These are phyloP conservation scores for Colletotrichum sp. DNA, from an alignment of 2,329 filamentous ascomycete genomes.

Conservation along the genomic window DNA sequence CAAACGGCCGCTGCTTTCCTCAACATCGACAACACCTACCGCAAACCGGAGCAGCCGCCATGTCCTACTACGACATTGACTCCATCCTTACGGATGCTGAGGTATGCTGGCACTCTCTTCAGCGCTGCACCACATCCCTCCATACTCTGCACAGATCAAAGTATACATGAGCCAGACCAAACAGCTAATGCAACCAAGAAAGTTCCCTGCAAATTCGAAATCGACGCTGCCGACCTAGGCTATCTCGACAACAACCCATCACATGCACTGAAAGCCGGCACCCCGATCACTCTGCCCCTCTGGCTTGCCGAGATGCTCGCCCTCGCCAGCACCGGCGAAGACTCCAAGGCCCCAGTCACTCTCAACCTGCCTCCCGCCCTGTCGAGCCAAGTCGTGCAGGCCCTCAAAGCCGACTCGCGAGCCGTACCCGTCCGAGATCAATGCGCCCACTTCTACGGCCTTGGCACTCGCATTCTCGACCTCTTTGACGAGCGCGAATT, in stretches of 20 bases:
- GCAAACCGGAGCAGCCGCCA: neutral
- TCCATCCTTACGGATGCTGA: conserved; percentile 86
- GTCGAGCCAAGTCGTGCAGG: conserved; percentile 81
- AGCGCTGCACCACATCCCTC: neutral
- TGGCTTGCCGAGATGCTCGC: conserved; percentile 97
- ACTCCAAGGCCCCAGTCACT: conserved; percentile 68
- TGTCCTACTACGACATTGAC: conserved; percentile 87
- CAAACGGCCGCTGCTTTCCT: neutral
- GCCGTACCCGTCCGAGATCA: conserved; percentile 84
- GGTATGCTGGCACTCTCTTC: conserved; percentile 45
- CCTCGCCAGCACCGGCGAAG: conserved; percentile 58
- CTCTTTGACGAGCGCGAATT: conserved; percentile 84
- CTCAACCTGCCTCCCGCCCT: conserved; percentile 83
- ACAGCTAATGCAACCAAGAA: conserved; percentile 61
- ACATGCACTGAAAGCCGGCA: conserved; percentile 77
- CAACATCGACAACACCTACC: neutral
- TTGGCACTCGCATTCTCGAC: conserved; percentile 86
- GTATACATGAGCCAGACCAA: neutral
- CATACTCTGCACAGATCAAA: neutral
- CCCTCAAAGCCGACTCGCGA: conserved; percentile 87
- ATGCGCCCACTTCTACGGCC: conserved; percentile 85
- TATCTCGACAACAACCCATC: conserved; percentile 84
- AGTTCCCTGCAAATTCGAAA: conserved; percentile 93
- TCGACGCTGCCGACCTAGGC: conserved; percentile 85
- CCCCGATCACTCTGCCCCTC: conserved; percentile 81